Evolutionary conservation across 768 basidiomycete species (phyloP).

Genomic region (Serendipita sp.): DNA sequence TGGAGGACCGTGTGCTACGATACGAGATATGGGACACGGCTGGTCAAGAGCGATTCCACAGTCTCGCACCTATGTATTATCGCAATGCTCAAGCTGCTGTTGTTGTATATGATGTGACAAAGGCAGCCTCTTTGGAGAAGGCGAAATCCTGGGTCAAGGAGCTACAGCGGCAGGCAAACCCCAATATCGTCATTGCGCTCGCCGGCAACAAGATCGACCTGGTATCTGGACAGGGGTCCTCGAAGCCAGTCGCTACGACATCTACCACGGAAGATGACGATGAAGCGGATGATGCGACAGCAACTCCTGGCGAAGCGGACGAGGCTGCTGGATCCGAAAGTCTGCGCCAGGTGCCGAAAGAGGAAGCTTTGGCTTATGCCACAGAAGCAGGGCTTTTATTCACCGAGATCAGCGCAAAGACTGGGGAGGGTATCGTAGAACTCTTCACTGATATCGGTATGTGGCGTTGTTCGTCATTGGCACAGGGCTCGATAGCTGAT

Average conservation of each 20-base stretch:
- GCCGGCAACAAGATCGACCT: constrained; percentile 97
- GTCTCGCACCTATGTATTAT: constrained; percentile 97
- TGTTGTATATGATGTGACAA: constrained; percentile 96
- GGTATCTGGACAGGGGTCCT: constrained; percentile 39
- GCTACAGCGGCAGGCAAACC: constrained; percentile 94
- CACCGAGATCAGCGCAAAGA: constrained; percentile 97
- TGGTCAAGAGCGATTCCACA: constrained; percentile 94
- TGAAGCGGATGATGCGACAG: constrained; percentile 85
- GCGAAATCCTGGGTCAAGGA: constrained; percentile 99
- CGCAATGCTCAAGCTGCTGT: constrained; percentile 97
- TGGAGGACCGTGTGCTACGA: constrained; percentile 84
- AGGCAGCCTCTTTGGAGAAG: constrained; percentile 89
- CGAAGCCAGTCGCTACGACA: constrained; percentile 32
- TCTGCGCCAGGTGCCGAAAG: constrained; percentile 76
- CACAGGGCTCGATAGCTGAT: background rate
- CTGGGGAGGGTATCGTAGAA: constrained; percentile 87
- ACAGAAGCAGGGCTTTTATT: constrained; percentile 87
- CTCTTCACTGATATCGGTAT: constrained; percentile 96
- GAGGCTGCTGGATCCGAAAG: constrained; percentile 41
- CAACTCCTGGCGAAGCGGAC: constrained; percentile 56
- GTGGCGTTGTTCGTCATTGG: constrained; percentile 17
- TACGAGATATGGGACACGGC: constrained; percentile 98
- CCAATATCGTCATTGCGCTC: constrained; percentile 96
- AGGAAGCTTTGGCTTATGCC: constrained; percentile 94
- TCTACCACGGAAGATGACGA: constrained; percentile 51